Conservation (phyloP, 2,329 filamentous ascomycete species). For the Phyllosticta citribraziliensis region DNA sequence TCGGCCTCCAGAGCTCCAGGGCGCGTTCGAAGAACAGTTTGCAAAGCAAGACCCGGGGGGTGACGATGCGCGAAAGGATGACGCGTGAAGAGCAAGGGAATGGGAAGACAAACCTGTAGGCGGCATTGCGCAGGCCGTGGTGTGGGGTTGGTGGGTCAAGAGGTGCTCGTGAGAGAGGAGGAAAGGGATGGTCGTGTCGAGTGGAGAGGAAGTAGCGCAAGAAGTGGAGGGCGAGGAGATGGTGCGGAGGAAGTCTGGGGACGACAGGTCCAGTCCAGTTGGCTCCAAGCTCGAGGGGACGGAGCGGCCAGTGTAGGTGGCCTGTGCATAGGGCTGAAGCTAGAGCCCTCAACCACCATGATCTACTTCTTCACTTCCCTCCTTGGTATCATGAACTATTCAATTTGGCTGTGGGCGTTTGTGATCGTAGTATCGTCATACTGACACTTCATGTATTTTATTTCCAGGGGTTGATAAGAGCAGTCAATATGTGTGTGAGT, state of each 20-base stretch:
- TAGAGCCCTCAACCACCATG: background rate
- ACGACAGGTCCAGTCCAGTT: background rate
- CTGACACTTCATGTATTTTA: too few relatives aligned
- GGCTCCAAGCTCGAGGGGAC: background rate
- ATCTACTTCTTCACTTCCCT: background rate
- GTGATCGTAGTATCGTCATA: too few relatives aligned
- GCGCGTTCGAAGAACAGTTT: background rate
- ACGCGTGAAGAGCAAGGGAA: background rate
- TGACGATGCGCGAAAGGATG: background rate
- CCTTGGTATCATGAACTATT: background rate
- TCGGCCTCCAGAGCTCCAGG: background rate
- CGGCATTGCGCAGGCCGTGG: background rate
- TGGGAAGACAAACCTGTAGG: conserved; percentile 5
- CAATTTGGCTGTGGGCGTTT: background rate
- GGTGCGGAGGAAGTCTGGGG: background rate
- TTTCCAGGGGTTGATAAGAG: too few relatives aligned
- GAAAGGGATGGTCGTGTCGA: background rate
- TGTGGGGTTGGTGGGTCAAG: background rate
- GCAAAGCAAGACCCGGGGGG: background rate
- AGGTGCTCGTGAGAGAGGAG: background rate
- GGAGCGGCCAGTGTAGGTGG: background rate
- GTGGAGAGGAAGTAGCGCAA: background rate
- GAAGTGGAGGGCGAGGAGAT: background rate
- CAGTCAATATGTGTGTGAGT: too few relatives aligned
- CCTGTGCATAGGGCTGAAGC: background rate